These are phyloP conservation scores for Spergularia bocconei DNA, from an alignment of 148 eudicot species.

Conservation along the genomic window DNA sequence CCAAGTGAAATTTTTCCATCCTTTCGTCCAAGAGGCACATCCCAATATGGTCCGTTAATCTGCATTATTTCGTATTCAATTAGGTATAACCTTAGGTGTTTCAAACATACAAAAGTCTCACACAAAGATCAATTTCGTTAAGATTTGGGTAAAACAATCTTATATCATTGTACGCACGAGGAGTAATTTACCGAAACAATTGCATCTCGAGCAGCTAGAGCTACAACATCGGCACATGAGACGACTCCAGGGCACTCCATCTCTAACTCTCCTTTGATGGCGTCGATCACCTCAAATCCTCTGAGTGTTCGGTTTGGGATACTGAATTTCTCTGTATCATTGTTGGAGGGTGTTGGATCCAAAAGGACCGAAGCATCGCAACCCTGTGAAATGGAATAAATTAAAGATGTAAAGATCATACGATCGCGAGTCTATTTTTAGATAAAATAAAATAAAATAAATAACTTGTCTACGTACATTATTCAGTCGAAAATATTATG, in stretches of 20 bases:
- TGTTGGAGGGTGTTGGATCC: conserved; percentile 32
- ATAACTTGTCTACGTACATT: no score
- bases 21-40: conserved; percentile 41
- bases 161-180: no score
- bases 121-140: background rate
- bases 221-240: conserved; percentile 55
- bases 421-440: no score
- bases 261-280: conserved; percentile 39
- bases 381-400: conserved; percentile 30
- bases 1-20: conserved; percentile 43
- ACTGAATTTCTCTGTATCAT: conserved; percentile 38
- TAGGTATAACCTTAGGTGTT: background rate
- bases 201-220: conserved; percentile 54
- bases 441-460: no score
- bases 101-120: no score
- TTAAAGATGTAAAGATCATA: no score
- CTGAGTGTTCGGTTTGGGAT: conserved; percentile 41
- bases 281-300: conserved; percentile 48
- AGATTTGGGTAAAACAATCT: background rate
- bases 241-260: conserved; percentile 47
- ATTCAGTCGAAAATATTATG: no score
- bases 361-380: conserved; percentile 55
- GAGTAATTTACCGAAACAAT: conserved; percentile 25
- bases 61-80: background rate
- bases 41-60: conserved; percentile 52